Conservation (phyloP, 352 stramenopile genomes). For the Aphanomyces euteiches region DNA sequence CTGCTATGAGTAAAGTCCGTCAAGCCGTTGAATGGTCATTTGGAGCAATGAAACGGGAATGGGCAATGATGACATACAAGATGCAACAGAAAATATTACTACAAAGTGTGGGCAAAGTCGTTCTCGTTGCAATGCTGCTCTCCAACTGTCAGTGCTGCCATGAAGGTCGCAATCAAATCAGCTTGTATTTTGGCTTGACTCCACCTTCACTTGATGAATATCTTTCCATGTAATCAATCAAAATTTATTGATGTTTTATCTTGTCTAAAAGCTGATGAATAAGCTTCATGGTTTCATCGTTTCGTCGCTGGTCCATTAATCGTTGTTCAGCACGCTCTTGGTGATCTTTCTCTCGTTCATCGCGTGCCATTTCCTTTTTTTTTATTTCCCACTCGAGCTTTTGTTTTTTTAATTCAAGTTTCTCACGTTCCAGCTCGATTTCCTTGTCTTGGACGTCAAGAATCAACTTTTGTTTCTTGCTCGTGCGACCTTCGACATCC, state of each 20-base stretch:
- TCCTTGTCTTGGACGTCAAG: neutral
- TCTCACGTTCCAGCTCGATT: neutral
- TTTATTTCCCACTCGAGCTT: neutral
- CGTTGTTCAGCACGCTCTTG: too few species aligned
- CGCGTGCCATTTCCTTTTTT: neutral
- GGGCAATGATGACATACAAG: constrained; percentile 29
- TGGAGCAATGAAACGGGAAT: constrained; percentile 23
- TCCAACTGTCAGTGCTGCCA: neutral
- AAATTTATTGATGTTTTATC: neutral
- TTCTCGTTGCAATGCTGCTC: neutral
- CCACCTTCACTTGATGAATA: neutral
- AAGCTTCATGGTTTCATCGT: neutral
- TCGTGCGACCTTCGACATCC: neutral
- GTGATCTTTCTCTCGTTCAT: neutral
- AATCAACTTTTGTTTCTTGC: neutral
- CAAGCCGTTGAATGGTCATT: constrained; percentile 32
- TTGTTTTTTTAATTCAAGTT: neutral
- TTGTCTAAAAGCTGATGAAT: neutral
- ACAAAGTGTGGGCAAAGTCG: neutral
- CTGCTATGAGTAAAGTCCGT: constrained; percentile 23
- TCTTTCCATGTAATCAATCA: neutral
- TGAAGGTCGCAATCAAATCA: neutral
- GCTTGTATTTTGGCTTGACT: neutral
- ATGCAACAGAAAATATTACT: constrained; percentile 13
- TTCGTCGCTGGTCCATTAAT: neutral